phyloP scores from a whole-genome alignment of 139 green algal species.

The Limnomonas spitsbergensis region DNA sequence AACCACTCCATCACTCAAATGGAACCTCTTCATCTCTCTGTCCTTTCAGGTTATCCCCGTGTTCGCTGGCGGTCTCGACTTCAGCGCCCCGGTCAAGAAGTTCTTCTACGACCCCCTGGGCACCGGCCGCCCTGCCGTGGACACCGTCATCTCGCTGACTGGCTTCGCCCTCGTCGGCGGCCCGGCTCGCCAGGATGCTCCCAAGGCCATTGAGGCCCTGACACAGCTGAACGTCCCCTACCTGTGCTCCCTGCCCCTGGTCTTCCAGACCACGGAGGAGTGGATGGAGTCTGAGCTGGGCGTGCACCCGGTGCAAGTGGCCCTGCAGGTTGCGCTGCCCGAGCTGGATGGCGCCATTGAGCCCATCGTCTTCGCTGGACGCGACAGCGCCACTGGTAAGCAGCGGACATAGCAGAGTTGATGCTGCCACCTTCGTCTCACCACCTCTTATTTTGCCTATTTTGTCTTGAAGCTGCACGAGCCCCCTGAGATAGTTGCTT shows the following conservation, averaged over 20 bases:
- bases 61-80: slow-evolving; percentile 97
- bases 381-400: slow-evolving; percentile 87
- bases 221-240: slow-evolving; percentile 96
- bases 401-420: too few relatives aligned
- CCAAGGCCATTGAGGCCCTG: slow-evolving; percentile 93
- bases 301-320: slow-evolving; percentile 97
- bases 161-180: slow-evolving; percentile 97
- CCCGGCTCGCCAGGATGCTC: slow-evolving; percentile 82
- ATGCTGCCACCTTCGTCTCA: too few relatives aligned
- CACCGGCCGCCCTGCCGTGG: slow-evolving; percentile 72
- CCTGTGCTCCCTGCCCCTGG: slow-evolving; percentile 92
- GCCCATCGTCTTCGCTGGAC: slow-evolving; percentile 97
- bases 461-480: too few relatives aligned
- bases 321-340: slow-evolving; percentile 95
- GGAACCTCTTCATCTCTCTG: too few relatives aligned
- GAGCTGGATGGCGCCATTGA: slow-evolving; percentile 98
- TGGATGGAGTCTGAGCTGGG: slow-evolving; percentile 94
- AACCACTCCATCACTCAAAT: too few relatives aligned
- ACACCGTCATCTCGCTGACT: slow-evolving; percentile 90
- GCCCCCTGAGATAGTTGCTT: too few relatives aligned
- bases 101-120: slow-evolving; percentile 98
- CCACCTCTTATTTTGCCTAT: too few relatives aligned
- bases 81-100: slow-evolving; percentile 91
- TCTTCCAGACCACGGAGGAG: slow-evolving; percentile 99
- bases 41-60: slow-evolving; percentile 77